A percentile compares a stretch with the other conserved stretches of the same genome.
Conservation (phyloP, 169 alveolate genomes). For the Plasmodium yoelii region DNA sequence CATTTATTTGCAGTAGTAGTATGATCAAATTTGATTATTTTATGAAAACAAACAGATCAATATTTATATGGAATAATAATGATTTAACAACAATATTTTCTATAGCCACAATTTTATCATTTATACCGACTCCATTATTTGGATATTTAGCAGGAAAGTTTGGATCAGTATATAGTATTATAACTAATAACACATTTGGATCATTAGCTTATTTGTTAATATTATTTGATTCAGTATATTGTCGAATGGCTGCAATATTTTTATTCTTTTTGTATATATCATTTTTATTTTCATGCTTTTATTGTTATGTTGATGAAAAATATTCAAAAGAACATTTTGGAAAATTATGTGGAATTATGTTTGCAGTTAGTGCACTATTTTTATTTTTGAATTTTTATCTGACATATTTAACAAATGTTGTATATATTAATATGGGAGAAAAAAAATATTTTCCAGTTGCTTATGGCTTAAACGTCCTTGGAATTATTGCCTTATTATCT, state of each 20-base stretch:
- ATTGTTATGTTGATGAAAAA: conserved; percentile 66
- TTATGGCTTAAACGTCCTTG: conserved; percentile 44
- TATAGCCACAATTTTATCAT: conserved; percentile 48
- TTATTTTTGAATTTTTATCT: conserved; percentile 40
- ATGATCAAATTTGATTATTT: conserved; percentile 71
- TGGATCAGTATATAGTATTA: conserved; percentile 54
- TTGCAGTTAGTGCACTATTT: conserved; percentile 56
- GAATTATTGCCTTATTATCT: conserved; percentile 18
- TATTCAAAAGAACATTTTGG: conserved; percentile 73
- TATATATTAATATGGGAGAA: conserved; percentile 25
- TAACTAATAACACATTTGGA: conserved; percentile 34
- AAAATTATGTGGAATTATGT: conserved; percentile 65
- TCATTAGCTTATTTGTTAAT: conserved; percentile 30
- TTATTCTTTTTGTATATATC: conserved; percentile 42
- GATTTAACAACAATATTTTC: conserved; percentile 61
- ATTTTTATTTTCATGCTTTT: conserved; percentile 49
- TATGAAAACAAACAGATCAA: conserved; percentile 57
- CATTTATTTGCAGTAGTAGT: conserved; percentile 70
- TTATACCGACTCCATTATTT: conserved; percentile 68
- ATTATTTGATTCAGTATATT: conserved; percentile 29
- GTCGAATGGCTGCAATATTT: conserved; percentile 22
- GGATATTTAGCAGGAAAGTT: conserved; percentile 65
- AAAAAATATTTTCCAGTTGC: conserved; percentile 33
- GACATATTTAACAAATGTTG: conserved; percentile 58
- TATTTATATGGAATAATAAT: conserved; percentile 24